Evolutionary conservation across 2,329 filamentous ascomycete genomes (phyloP), one percentile per base, ranked within the genome.

Genomic region (Fusarium cicatricum): DNA sequence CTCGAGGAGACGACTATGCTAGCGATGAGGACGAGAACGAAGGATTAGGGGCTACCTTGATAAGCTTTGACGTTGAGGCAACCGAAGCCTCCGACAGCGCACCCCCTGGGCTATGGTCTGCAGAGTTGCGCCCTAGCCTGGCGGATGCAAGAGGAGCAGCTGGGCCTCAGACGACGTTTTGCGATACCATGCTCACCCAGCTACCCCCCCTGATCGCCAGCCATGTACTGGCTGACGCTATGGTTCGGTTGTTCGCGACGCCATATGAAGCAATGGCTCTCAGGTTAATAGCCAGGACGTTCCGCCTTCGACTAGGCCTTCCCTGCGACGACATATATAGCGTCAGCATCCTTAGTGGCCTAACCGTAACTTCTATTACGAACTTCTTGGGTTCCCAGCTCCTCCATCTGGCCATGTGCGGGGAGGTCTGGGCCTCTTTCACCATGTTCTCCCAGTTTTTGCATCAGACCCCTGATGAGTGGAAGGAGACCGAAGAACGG

Each of bases 1-100:
- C 74, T 10, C 71, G 79, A n/a, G 79, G 75, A 12, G 80, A 82
- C 52, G 83, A 84, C 34, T 83, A 82, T 54, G 80, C 75, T 11
- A 83, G 78, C 11, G 84, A 86, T 40, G 84, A 86, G 47, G 83
- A 85, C 42, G 83, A 83, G 14, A 75, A 80, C 12, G 83, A 84
- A 41, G 77, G 80, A 41, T 74, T 85, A 19, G 83, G 79, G 49
- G 80, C 83, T 2, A 85, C 83, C 0, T 72, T 86, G 5, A 85
- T 87, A 45, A 85, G 82, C 60, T 86, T 87, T 51, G 84, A 87
- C 51, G 83, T 86, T 23, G 84, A 87, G 58, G 80, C 83, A 0
- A 81, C 78, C 4, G 83, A 85, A 40, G 75, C 12, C 11, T 48
- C 81, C 1, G 78, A 75, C 3, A 81, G 84, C 41, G 76, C 77